Evolutionary conservation across 2,329 filamentous ascomycete species (phyloP), one percentile per base, ranked within the genome.

Genomic region (Huntiella savannae): DNA sequence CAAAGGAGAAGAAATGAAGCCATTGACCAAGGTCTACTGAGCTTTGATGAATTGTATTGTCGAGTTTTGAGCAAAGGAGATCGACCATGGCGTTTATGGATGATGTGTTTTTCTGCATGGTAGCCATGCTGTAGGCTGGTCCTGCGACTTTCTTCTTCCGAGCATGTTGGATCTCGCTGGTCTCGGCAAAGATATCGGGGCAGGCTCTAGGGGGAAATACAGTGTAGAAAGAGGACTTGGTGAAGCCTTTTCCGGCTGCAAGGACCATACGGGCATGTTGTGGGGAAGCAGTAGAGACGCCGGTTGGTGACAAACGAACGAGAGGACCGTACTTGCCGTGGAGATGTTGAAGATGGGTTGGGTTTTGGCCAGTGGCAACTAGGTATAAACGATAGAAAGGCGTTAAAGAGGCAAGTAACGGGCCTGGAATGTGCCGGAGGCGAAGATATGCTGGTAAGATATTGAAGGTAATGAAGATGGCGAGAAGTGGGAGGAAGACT

Each of bases 401-500:
- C 0, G 59, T 63, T 46, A 55, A 59, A 4, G 67, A 75, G 17
- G 81, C 82, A 40, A 81, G 56, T 49, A 75, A 65, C 0, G 77
- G 80, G 0, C 81, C 82, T 0, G 82, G 81, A 53, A 81, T 82
- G 55, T 70, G 74, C 58, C 75, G 71, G 47, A 83, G 61, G 5
- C 77, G 75, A 54, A 28, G 2, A 28, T 28, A 28, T 28, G 22
- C 2, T 10, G 22, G 22, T 7, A 28, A 28, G 4, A 28, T 73
- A 45, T 58, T 61, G n/a, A 62, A 54, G 8, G 73, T 59, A 56
- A 66, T 70, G 33, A 61, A 33, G 6, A 33, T 38, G 10, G 43
- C 7, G 10, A 43, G 12, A 12, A 19, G 5, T 1, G 15, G 33
- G 4, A 47, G n/a, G n/a, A 36, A 16, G 16, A 42, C 13, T 13